Conservation (phyloP, 140 eudicot genomes). For the Cichorium intybus region DNA sequence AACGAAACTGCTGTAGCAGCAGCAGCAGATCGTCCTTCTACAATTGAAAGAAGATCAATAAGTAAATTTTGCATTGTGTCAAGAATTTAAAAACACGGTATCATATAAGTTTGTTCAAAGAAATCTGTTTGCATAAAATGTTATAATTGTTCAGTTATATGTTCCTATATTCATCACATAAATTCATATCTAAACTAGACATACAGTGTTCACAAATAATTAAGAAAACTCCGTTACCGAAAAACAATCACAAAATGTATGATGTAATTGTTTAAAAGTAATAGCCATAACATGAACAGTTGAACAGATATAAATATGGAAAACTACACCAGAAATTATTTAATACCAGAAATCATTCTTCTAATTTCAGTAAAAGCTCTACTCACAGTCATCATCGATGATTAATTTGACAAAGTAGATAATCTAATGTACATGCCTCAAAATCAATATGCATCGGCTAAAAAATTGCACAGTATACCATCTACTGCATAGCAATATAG, state of each 20-base stretch:
- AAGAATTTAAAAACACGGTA: background rate
- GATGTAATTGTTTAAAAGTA: no score
- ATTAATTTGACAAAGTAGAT: background rate
- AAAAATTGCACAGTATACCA: background rate
- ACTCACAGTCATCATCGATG: background rate
- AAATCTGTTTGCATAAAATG: background rate
- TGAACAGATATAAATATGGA: background rate
- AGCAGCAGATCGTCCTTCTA: constrained; percentile 73
- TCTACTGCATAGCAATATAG: background rate
- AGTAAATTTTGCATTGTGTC: background rate
- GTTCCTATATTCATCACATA: background rate
- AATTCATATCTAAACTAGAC: background rate
- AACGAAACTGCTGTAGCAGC: constrained; percentile 60
- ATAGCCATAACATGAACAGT: background rate
- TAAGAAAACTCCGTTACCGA: background rate
- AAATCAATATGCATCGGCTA: constrained; percentile 1
- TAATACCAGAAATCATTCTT: background rate
- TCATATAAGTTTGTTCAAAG: background rate
- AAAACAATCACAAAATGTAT: no score
- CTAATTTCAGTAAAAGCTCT: background rate
- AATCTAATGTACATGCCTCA: background rate
- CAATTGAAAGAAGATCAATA: background rate
- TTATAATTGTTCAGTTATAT: background rate
- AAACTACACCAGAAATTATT: background rate
- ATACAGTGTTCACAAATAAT: background rate